Evolutionary conservation across 2,329 filamentous ascomycete species (phyloP).

Genomic region (Corynespora cassiicola): DNA sequence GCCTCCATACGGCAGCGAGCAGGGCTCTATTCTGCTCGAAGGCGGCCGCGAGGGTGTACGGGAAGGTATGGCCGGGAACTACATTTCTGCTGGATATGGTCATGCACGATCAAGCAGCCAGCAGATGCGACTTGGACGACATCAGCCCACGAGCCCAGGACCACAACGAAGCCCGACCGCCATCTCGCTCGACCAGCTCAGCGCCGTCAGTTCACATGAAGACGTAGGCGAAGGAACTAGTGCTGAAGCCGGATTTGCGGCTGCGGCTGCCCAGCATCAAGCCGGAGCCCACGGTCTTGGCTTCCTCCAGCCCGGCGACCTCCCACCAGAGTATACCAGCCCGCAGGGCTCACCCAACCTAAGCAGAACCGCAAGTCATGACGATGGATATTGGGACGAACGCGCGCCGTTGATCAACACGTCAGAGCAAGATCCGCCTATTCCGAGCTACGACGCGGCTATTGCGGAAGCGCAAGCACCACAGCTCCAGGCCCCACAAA

Average conservation of each 20-base stretch:
- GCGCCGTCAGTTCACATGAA: constrained; percentile 70
- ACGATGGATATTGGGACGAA: constrained; percentile 53
- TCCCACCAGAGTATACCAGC: constrained; percentile 59
- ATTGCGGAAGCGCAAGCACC: constrained; percentile 75
- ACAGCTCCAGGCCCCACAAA: constrained; percentile 15
- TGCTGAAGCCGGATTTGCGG: constrained; percentile 25
- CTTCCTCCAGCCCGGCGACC: constrained; percentile 43
- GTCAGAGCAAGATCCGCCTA: constrained; percentile 63
- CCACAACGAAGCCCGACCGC: constrained; percentile 91
- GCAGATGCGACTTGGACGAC: constrained; percentile 73
- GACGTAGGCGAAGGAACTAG: constrained; percentile 73
- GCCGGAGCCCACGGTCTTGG: constrained; percentile 36
- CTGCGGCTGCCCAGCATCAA: constrained; percentile 22
- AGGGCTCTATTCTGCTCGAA: constrained; percentile 93
- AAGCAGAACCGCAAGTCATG: constrained; percentile 62
- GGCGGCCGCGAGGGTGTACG: constrained; percentile 67
- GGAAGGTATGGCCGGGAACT: constrained; percentile 59
- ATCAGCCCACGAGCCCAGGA: constrained; percentile 81
- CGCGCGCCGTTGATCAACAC: constrained; percentile 54
- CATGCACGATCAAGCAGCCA: constrained; percentile 79
- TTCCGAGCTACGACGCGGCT: constrained; percentile 83
- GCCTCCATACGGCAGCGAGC: constrained; percentile 94
- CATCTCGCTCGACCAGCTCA: constrained; percentile 89
- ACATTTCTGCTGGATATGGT: constrained; percentile 55
- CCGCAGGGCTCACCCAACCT: constrained; percentile 46